These are phyloP conservation scores for Wickerhamomyces hampshirensis DNA, from an alignment of 805 yeast species.

Conservation along the genomic window DNA sequence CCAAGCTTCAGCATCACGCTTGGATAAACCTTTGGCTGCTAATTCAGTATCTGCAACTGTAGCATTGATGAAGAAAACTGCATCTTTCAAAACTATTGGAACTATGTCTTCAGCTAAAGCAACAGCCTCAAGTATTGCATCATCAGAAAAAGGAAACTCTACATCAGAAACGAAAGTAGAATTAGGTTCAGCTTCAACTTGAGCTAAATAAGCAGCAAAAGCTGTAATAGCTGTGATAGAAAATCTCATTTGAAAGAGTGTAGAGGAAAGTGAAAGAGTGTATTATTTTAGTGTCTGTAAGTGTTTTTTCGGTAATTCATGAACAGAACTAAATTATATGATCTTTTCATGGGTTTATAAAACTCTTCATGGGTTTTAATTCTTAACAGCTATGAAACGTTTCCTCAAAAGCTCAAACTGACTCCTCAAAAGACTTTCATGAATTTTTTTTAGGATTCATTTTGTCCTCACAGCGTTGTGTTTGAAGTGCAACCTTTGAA, in stretches of 20 bases:
- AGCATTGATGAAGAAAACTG: constrained; percentile 24
- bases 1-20: constrained; percentile 22
- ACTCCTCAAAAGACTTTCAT: background rate
- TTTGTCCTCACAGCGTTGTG: too few species aligned
- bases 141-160: constrained; percentile 25
- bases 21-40: constrained; percentile 12
- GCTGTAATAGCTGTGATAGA: constrained; percentile 10
- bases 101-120: constrained; percentile 19
- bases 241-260: constrained; percentile 10
- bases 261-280: constrained; percentile 2
- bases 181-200: constrained; percentile 9
- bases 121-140: constrained; percentile 23
- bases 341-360: background rate
- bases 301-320: background rate
- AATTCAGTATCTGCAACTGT: constrained; percentile 19
- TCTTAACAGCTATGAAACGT: background rate
- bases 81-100: constrained; percentile 20
- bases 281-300: background rate
- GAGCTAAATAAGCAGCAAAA: constrained; percentile 9
- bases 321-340: background rate
- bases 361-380: constrained; percentile 1
- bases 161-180: constrained; percentile 11
- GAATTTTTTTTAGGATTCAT: background rate
- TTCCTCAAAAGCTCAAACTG: background rate
- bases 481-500: too few species aligned